phyloP scores from a whole-genome alignment of 2,329 filamentous ascomycete species.

The Falciphora oryzae region DNA sequence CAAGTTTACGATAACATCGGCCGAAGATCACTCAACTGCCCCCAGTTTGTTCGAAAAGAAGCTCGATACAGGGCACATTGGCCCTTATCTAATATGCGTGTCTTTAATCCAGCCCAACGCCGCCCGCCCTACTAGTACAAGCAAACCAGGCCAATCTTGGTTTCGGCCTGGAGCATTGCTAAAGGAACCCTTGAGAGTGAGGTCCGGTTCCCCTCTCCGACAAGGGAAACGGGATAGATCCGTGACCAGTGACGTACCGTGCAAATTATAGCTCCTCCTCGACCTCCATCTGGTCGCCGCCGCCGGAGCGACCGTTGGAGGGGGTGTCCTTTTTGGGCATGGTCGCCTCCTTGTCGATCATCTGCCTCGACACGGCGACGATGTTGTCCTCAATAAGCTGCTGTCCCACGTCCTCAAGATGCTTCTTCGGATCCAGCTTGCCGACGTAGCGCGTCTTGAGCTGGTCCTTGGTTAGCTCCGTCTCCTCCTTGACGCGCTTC shows the following conservation, averaged over 20 bases:
- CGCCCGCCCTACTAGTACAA: conserved; percentile 20
- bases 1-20: background rate
- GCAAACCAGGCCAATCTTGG: background rate
- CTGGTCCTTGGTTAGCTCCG: conserved; percentile 92
- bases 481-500: conserved; percentile 98
- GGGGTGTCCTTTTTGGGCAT: conserved; percentile 66
- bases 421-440: conserved; percentile 99
- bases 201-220: background rate
- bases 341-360: conserved; percentile 99
- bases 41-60: background rate
- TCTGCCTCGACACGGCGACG: conserved; percentile 93
- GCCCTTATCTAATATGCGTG: conserved; percentile 3
- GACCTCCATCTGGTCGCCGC: conserved; percentile 62
- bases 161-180: background rate
- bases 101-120: conserved; percentile 17
- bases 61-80: background rate
- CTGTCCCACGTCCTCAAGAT: conserved; percentile 93
- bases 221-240: background rate
- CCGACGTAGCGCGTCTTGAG: conserved; percentile 98
- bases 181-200: background rate
- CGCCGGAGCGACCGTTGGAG: conserved; percentile 40
- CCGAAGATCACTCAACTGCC: background rate
- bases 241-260: background rate
- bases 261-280: conserved; percentile 47
- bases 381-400: conserved; percentile 99